Evolutionary conservation across 768 basidiomycete species (phyloP), one percentile per base, ranked within the genome.

Genomic region (Mycena olivaceomarginata): DNA sequence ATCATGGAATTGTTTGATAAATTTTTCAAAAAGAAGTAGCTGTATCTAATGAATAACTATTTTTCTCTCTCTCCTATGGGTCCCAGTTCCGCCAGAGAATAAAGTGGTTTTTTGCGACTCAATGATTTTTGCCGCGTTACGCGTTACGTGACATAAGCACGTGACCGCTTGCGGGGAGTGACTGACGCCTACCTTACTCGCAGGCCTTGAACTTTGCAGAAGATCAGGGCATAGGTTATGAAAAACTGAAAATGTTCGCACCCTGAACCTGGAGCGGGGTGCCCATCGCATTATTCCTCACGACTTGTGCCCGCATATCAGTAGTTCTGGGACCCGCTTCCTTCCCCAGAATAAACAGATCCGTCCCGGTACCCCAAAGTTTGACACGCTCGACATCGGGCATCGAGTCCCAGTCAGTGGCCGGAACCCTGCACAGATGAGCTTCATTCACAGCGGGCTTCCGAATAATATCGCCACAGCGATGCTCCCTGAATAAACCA

Each of bases 181-280:
- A n/a, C n/a, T n/a, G n/a, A n/a, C n/a, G n/a, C n/a, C n/a, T n/a
- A n/a, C n/a, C n/a, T n/a, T n/a, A 43, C n/a, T 6, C 67, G 67
- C 10, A 69, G 67, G 15, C 67, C 67, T 45, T 56, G 67, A 8
- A 69, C 67, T 69, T 48, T 48, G 13, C 5, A 16, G 25, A 25
- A 25, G 25, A 16, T 5, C 10, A 6, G 25, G 22, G 31, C 31
- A 37, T 6, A 37, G 37, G 5, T 60, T 31, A 59, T 57, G 46
- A 1, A 66, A 22, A 15, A 12, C 13, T 16, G 46, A 51, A 5
- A 60, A 37, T 15, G 6, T 37, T 5, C 48, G 7, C 31, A 51
- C 66, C 66, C 37, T 67, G 66, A 12, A 67, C 66, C 46, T 67
- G 46, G 5, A 67, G 13, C 15, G 46, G 66, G 3, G 45, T 31